Percentiles rank a stretch among this genome's conserved stretches.
phyloP scores from a whole-genome alignment of 1,284 basidiomycete species.

The Kwoniella shivajii region DNA sequence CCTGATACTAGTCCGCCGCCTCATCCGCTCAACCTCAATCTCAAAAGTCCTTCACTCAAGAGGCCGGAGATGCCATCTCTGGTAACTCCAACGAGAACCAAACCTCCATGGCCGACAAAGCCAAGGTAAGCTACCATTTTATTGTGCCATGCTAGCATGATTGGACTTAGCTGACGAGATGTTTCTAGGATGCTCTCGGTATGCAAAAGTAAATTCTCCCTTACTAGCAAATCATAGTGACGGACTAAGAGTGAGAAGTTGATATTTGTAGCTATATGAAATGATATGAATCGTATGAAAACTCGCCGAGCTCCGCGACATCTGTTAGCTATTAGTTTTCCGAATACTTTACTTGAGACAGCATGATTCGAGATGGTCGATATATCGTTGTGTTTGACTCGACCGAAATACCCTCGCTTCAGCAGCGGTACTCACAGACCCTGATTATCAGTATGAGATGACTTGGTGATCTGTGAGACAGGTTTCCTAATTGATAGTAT shows the following conservation, averaged over 20 bases:
- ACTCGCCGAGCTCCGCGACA: not conserved
- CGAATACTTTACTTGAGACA: too few relatives aligned
- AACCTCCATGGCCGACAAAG: constrained; percentile 32
- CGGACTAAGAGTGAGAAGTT: not conserved
- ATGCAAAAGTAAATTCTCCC: constrained; percentile 15
- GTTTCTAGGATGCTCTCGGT: constrained; percentile 22
- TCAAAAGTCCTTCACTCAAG: constrained; percentile 39
- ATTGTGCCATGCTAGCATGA: not conserved
- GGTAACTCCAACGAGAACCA: constrained; percentile 42
- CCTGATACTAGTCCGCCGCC: constrained; percentile 40
- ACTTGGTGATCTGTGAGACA: too few relatives aligned
- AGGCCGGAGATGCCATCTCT: constrained; percentile 34
- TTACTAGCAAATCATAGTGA: not conserved
- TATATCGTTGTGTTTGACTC: too few relatives aligned
- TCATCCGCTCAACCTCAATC: constrained; percentile 41
- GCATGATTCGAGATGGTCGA: too few relatives aligned
- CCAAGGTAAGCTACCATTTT: constrained; percentile 16
- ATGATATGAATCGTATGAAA: constrained; percentile 11
- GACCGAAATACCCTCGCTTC: too few relatives aligned
- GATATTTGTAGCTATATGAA: constrained; percentile 15
- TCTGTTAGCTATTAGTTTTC: too few relatives aligned
- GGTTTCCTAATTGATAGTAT: too few relatives aligned
- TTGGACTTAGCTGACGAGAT: not conserved
- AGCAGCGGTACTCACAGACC: too few relatives aligned
- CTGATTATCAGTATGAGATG: too few relatives aligned